Evolutionary conservation across 768 basidiomycete genomes (phyloP).

Genomic region (Chalciporus chontae): DNA sequence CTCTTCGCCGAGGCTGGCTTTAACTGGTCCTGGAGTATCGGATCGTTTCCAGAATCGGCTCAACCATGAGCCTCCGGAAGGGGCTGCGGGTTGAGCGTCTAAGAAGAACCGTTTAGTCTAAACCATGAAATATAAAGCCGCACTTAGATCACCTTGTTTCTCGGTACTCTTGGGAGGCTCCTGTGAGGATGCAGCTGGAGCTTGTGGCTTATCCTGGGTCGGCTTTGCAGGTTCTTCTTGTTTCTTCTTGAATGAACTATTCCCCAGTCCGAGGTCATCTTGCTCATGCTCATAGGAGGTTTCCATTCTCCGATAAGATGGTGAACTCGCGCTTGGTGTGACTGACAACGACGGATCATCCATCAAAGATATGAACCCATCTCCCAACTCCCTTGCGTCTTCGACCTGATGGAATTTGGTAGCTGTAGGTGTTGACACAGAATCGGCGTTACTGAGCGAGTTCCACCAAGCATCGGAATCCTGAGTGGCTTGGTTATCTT

Average conservation of each 20-base stretch:
- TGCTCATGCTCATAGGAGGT: conserved; percentile 50
- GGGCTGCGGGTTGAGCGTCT: conserved; percentile 22
- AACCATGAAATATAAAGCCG: background rate
- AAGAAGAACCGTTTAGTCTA: background rate
- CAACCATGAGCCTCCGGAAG: conserved; percentile 65
- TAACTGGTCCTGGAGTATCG: conserved; percentile 69
- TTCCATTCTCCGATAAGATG: conserved; percentile 11
- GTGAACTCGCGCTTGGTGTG: conserved; percentile 19
- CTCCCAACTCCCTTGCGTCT: conserved; percentile 38
- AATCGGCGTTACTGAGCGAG: conserved; percentile 38
- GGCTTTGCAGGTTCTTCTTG: conserved; percentile 26
- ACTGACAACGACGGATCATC: conserved; percentile 50
- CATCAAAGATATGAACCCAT: conserved; percentile 84
- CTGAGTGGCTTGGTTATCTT: conserved; percentile 35
- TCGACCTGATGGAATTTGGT: conserved; percentile 60
- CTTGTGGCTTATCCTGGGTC: conserved; percentile 21
- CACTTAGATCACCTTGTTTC: conserved; percentile 28
- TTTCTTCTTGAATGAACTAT: conserved; percentile 46
- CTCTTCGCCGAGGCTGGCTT: conserved; percentile 91
- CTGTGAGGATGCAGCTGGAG: conserved; percentile 5
- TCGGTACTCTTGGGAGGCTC: conserved; percentile 21
- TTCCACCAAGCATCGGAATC: conserved; percentile 62
- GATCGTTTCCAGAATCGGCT: conserved; percentile 75
- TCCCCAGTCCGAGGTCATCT: conserved; percentile 92
- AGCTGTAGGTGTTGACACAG: conserved; percentile 62